Evolutionary conservation across 495 filamentous ascomycete genomes (phyloP).

Genomic region (Hyphodiscus hymeniophilus): DNA sequence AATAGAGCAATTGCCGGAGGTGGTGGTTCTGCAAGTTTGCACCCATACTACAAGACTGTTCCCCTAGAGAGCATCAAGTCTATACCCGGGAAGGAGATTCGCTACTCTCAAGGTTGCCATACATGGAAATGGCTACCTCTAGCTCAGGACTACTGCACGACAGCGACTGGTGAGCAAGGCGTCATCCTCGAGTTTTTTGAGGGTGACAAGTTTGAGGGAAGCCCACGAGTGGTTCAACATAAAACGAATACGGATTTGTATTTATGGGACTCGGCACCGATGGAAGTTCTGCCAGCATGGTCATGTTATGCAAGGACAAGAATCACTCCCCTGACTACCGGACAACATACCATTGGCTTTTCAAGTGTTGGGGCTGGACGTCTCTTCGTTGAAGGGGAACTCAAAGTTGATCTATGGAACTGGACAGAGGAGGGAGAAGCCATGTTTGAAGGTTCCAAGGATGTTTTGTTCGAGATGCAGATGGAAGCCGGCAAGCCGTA

Average conservation of each 20-base stretch:
- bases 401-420: slow-evolving; percentile 67
- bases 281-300: slow-evolving; percentile 50
- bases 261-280: slow-evolving; percentile 61
- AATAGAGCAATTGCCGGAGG: slow-evolving; percentile 70
- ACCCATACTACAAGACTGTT: slow-evolving; percentile 66
- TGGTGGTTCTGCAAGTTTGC: slow-evolving; percentile 71
- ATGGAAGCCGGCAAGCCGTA: slow-evolving; percentile 41
- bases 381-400: slow-evolving; percentile 57
- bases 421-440: slow-evolving; percentile 60
- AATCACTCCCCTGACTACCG: slow-evolving; percentile 43
- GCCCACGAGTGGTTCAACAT: slow-evolving; percentile 42
- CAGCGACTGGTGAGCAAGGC: slow-evolving; percentile 45
- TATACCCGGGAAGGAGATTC: slow-evolving; percentile 37
- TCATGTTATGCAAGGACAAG: slow-evolving; percentile 51
- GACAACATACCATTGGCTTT: slow-evolving; percentile 67
- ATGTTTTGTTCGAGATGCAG: slow-evolving; percentile 42
- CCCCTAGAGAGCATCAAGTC: slow-evolving; percentile 47
- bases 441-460: slow-evolving; percentile 50
- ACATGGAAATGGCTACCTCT: slow-evolving; percentile 60
- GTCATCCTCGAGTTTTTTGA: slow-evolving; percentile 56
- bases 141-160: slow-evolving; percentile 48
- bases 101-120: slow-evolving; percentile 46
- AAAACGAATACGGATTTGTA: slow-evolving; percentile 56
- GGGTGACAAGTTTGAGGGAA: slow-evolving; percentile 52
- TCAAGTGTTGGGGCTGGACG: slow-evolving; percentile 68